Evolutionary conservation across 2,329 filamentous ascomycete genomes (phyloP).

Genomic region (Calcarisporium arbuscula): DNA sequence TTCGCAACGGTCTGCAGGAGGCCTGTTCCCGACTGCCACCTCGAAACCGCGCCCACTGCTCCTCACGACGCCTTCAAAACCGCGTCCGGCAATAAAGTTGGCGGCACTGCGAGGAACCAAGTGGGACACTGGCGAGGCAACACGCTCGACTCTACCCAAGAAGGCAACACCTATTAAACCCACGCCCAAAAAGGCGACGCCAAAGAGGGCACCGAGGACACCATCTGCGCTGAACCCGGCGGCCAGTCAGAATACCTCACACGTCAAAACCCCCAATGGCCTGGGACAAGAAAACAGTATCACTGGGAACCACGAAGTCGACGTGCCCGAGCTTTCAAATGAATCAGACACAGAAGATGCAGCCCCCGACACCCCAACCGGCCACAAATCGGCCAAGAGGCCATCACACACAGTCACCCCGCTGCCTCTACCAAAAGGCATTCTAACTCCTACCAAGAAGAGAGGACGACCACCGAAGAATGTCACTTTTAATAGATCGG

Average conservation of each 20-base stretch:
- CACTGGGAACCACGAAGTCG: no score
- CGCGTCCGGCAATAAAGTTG: conserved; percentile 29
- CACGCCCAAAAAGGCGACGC: conserved; percentile 15
- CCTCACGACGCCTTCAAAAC: conserved; percentile 10
- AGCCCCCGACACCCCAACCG: conserved; percentile 5
- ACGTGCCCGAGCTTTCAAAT: no score
- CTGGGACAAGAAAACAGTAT: no score
- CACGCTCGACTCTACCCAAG: conserved; percentile 3
- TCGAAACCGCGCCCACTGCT: conserved; percentile 10
- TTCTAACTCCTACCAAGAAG: conserved; percentile 48
- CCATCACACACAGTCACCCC: no score
- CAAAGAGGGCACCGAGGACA: conserved; percentile 15
- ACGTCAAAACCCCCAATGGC: background rate
- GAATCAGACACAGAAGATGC: conserved; percentile 5
- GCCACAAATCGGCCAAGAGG: background rate
- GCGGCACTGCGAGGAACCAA: conserved; percentile 29
- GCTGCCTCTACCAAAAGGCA: conserved; percentile 42
- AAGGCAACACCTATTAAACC: conserved; percentile 8
- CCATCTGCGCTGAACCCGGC: background rate
- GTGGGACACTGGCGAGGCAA: conserved; percentile 27
- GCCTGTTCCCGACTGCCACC: no score
- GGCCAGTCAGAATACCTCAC: no score
- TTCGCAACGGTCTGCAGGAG: no score
- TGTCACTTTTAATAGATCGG: conserved; percentile 42
- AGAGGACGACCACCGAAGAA: conserved; percentile 41